Conservation (phyloP, 2,329 filamentous ascomycete species). For the Fusarium sp. region DNA sequence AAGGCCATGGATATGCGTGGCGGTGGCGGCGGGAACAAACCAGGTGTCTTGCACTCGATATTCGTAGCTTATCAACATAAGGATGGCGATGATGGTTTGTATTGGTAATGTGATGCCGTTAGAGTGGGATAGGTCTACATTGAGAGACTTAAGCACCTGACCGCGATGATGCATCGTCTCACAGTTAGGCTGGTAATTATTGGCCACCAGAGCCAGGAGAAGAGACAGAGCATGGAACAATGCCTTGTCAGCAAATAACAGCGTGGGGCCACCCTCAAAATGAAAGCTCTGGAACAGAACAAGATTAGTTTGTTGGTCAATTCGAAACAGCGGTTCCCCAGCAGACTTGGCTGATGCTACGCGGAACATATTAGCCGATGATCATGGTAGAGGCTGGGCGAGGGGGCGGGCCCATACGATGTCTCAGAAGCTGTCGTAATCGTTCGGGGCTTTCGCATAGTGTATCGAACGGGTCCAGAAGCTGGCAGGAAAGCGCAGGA, state of each 20-base stretch:
- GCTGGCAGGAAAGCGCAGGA: neutral
- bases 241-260: neutral
- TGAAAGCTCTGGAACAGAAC: neutral
- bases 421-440: slow-evolving; percentile 1
- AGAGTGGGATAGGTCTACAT: neutral
- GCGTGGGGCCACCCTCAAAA: rapidly evolving
- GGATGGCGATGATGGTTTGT: neutral
- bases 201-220: neutral
- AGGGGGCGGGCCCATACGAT: neutral
- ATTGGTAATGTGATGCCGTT: rapidly evolving
- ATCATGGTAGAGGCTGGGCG: rapidly evolving
- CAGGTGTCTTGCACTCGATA: slow-evolving; percentile 2
- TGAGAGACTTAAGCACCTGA: slow-evolving; percentile 8
- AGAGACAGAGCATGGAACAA: slow-evolving; percentile 18
- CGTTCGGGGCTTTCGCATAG: slow-evolving; percentile 12
- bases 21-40: neutral
- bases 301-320: slow-evolving; percentile 2
- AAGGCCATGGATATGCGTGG: slow-evolving; percentile 6
- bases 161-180: slow-evolving; percentile 13
- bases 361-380: neutral
- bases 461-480: slow-evolving; percentile 15
- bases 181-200: neutral
- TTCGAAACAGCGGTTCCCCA: slow-evolving; percentile 14
- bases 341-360: slow-evolving; percentile 2
- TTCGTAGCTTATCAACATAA: slow-evolving; percentile 13